Evolutionary conservation across 208 protist species (phyloP), one percentile per base, ranked within the genome.

Genomic region (Leptomonas pyrrhocoris): DNA sequence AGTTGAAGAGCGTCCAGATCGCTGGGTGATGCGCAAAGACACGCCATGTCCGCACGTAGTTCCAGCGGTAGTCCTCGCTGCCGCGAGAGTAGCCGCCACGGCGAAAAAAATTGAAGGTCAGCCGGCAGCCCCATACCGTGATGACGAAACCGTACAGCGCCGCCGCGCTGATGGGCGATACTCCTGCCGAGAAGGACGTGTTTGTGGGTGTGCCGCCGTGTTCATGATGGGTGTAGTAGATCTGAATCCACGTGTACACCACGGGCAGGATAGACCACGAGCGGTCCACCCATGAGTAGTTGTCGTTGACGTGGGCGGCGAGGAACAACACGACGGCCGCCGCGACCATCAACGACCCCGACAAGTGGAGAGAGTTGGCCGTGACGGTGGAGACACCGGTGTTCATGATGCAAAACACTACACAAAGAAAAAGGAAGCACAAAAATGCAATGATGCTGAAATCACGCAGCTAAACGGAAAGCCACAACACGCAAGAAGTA

Each of bases 261-360:
- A 94, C 81, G 0, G 86, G 88, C 49, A 83, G 48, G 51, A 94
- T 88, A 12, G 88, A 93, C 85, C 88, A 96, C 28, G 74, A 76
- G 31, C 91, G 82, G 68, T 94, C 86, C 18, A 96, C 87, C 81
- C 88, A 94, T 23, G 83, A 93, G 73, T 88, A 91, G 73, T 94
- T 94, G 60, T 79, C 55, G 68, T 90, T 67, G 48, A 81, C 58
- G 50, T 73, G 64, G 4, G 87, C 74, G 16, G 66, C 74, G 9
- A 86, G 40, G 70, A 91, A 95, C 30, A 87, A 66, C 23, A 88
- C 19, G 7, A 90, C 48, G 30, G 74, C 59, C 5, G 85, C 61
- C 19, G 61, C 65, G 12, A 86, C 19, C 86, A 93, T 89, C 9
- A 92, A 36, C 2, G 48, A 7, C 2, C 79, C 56, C 5, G 77